Conservation (phyloP, 441 rosid genomes). For the Erysimum cheiri region DNA sequence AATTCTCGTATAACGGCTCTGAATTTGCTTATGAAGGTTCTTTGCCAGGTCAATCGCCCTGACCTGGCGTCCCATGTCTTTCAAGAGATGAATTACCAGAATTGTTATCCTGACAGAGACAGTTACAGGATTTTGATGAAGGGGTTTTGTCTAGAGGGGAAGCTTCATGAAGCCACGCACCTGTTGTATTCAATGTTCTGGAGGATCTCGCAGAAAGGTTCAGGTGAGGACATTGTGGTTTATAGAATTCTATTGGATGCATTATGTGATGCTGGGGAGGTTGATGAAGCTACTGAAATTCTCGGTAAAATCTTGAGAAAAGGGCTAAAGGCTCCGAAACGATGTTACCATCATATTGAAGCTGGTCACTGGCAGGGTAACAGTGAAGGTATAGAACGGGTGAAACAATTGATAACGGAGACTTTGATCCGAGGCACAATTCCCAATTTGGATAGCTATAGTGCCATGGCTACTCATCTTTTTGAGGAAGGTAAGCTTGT, state of each 20-base stretch:
- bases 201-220: conserved; percentile 91
- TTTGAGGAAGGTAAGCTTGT: conserved; percentile 65
- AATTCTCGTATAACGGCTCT: conserved; percentile 64
- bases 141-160: conserved; percentile 75
- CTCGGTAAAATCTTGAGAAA: conserved; percentile 76
- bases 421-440: conserved; percentile 66
- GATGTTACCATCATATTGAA: conserved; percentile 54
- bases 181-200: conserved; percentile 89
- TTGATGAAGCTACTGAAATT: conserved; percentile 73
- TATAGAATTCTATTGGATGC: conserved; percentile 78
- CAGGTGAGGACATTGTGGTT: conserved; percentile 82
- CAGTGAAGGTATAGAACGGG: conserved; percentile 53
- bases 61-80: conserved; percentile 74
- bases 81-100: conserved; percentile 88
- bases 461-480: conserved; percentile 74
- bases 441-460: conserved; percentile 71
- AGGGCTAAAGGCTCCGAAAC: conserved; percentile 74
- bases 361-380: conserved; percentile 47
- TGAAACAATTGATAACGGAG: conserved; percentile 66
- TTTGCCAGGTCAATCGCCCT: conserved; percentile 62
- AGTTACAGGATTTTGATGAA: conserved; percentile 78
- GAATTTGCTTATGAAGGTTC: conserved; percentile 79
- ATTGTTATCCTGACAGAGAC: conserved; percentile 74
- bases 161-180: conserved; percentile 75
- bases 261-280: conserved; percentile 75